phyloP scores from a whole-genome alignment of 352 stramenopile genomes.

The Globisporangium spinosum region DNA sequence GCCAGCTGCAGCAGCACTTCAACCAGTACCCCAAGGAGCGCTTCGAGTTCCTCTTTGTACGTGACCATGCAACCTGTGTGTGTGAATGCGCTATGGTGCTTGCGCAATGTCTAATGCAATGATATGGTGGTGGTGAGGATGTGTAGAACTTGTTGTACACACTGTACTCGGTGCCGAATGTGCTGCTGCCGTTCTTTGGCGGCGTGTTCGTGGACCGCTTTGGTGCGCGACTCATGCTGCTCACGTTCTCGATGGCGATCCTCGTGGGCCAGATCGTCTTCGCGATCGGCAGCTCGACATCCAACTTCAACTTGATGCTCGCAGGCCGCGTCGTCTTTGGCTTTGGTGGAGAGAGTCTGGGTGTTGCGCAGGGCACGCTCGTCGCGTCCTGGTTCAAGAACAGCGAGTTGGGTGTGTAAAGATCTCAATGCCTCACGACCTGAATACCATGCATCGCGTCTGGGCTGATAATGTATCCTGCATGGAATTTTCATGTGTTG shows the following conservation, averaged over 20 bases:
- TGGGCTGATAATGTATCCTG: not conserved
- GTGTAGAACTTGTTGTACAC: slow-evolving; percentile 91
- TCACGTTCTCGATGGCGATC: slow-evolving; percentile 84
- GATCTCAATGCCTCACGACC: not conserved
- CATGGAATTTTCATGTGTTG: not conserved
- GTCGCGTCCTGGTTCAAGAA: slow-evolving; percentile 92
- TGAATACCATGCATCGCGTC: not conserved
- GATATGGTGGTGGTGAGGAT: not conserved
- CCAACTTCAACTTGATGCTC: slow-evolving; percentile 80
- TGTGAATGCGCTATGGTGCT: not conserved
- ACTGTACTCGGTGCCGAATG: slow-evolving; percentile 91
- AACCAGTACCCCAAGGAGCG: slow-evolving; percentile 61
- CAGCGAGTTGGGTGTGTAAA: slow-evolving; percentile 66
- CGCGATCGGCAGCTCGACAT: slow-evolving; percentile 76
- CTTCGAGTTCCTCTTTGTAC: slow-evolving; percentile 83
- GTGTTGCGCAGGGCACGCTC: slow-evolving; percentile 88
- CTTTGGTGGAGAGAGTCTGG: slow-evolving; percentile 89
- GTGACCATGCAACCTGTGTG: slow-evolving; percentile 9
- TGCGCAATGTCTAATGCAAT: slow-evolving; percentile 1
- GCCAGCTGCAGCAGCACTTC: slow-evolving; percentile 84
- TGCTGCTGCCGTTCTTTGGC: slow-evolving; percentile 91
- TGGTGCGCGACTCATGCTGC: slow-evolving; percentile 77
- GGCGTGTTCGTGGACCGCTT: slow-evolving; percentile 89
- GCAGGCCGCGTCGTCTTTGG: slow-evolving; percentile 89
- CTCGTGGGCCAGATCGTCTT: slow-evolving; percentile 87